Evolutionary conservation across 352 stramenopile genomes (phyloP).

Genomic region (Globisporangium uncinulatum): DNA sequence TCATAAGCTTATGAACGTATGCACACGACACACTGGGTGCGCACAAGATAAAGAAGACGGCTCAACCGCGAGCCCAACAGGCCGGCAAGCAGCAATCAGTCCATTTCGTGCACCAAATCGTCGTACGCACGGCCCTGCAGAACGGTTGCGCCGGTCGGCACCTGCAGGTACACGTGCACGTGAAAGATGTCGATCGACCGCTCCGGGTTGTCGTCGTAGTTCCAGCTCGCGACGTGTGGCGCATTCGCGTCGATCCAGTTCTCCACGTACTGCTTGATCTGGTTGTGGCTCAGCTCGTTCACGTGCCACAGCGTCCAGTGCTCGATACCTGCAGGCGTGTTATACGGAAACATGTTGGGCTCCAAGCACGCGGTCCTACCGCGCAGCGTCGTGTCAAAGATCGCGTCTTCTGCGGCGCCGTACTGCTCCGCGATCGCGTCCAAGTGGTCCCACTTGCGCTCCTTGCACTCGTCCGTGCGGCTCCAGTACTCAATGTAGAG

Average conservation of each 20-base stretch:
- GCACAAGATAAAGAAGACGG: no score
- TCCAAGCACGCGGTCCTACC: constrained; percentile 78
- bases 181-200: constrained; percentile 89
- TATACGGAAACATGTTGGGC: constrained; percentile 89
- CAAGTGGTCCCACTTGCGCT: constrained; percentile 85
- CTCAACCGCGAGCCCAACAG: no score
- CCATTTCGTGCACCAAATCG: constrained; percentile 64
- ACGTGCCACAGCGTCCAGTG: constrained; percentile 87
- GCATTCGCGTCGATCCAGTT: constrained; percentile 86
- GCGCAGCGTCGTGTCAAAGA: constrained; percentile 76
- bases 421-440: constrained; percentile 80
- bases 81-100: constrained; percentile 23
- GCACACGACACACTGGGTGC: no score
- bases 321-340: constrained; percentile 83
- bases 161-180: constrained; percentile 88
- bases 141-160: constrained; percentile 42
- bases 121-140: constrained; percentile 59
- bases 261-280: constrained; percentile 87
- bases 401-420: constrained; percentile 72
- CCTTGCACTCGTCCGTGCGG: constrained; percentile 82
- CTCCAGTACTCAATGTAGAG: constrained; percentile 89
- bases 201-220: constrained; percentile 88
- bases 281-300: constrained; percentile 64
- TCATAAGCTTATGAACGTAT: no score
- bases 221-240: constrained; percentile 68